Percentiles rank a stretch among this genome's conserved stretches.
phyloP scores from a whole-genome alignment of 495 filamentous ascomycete genomes.

The Penicillium arizonense region DNA sequence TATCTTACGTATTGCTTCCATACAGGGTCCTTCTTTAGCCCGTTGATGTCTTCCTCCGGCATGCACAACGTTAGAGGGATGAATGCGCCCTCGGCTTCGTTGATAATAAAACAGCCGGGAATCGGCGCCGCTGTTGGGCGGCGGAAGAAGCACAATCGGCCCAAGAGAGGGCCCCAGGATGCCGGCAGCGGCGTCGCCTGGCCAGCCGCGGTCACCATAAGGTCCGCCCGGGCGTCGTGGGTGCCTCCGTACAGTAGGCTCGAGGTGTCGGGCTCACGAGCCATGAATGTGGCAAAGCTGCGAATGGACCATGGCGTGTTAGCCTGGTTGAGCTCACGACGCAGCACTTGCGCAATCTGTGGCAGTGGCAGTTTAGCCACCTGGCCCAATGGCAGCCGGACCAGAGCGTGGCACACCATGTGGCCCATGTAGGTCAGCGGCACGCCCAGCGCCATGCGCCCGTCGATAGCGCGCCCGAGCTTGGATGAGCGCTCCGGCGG shows the following conservation, averaged over 20 bases:
- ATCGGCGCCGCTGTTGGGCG: not conserved
- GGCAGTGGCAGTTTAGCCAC: slow-evolving; percentile 20
- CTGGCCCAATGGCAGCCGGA: slow-evolving; percentile 18
- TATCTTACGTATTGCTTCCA: not conserved
- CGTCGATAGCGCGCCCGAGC: slow-evolving; percentile 30
- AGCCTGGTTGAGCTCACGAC: slow-evolving; percentile 23
- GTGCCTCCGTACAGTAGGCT: slow-evolving; percentile 30
- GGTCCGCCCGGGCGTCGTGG: slow-evolving; percentile 16
- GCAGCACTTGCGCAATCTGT: slow-evolving; percentile 22
- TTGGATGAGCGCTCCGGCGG: slow-evolving; percentile 12
- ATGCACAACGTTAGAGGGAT: not conserved
- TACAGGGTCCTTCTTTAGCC: not conserved
- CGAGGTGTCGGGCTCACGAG: slow-evolving; percentile 26
- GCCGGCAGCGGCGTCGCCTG: not conserved
- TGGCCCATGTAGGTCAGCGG: slow-evolving; percentile 32
- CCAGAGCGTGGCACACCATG: slow-evolving; percentile 20
- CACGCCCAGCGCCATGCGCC: slow-evolving; percentile 21
- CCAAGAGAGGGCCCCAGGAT: too few relatives aligned
- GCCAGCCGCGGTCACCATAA: not conserved
- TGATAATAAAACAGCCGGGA: not conserved
- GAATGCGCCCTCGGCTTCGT: not conserved
- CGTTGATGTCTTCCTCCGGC: not conserved
- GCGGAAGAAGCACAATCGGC: not conserved
- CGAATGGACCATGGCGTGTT: slow-evolving; percentile 28
- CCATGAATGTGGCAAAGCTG: slow-evolving; percentile 34